Conservation (phyloP, 139 green algal genomes). For the Micractinium conductrix region DNA sequence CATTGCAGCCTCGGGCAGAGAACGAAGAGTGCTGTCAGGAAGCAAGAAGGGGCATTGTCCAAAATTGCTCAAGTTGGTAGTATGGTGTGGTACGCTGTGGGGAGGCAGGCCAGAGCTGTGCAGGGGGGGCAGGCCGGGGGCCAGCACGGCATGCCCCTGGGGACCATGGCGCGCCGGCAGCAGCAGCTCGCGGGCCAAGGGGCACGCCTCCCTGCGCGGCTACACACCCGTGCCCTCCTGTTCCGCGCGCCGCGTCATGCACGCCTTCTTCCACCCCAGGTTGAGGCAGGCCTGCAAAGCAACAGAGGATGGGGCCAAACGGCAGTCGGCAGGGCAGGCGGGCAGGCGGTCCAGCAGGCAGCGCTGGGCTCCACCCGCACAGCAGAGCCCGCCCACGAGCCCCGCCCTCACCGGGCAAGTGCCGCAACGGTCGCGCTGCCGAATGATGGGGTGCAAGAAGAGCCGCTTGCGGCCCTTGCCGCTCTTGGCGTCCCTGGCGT, state of each 20-base stretch:
- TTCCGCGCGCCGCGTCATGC: constrained; percentile 50
- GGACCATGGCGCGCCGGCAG: too few relatives aligned
- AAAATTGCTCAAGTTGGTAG: too few relatives aligned
- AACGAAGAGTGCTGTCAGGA: too few relatives aligned
- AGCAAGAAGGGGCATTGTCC: too few relatives aligned
- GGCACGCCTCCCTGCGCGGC: too few relatives aligned
- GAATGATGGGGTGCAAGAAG: constrained; percentile 21
- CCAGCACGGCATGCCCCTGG: too few relatives aligned
- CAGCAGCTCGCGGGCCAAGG: too few relatives aligned
- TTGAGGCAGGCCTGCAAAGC: constrained; percentile 52
- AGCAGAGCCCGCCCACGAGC: not conserved
- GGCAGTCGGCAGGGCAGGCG: not conserved
- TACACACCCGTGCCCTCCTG: constrained; percentile 21
- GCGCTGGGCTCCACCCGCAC: not conserved
- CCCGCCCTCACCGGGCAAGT: not conserved
- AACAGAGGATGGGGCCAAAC: too few relatives aligned
- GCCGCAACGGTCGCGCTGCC: constrained; percentile 19
- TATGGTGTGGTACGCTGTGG: too few relatives aligned
- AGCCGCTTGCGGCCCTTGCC: constrained; percentile 23
- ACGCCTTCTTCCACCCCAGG: constrained; percentile 58
- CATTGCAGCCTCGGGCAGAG: too few relatives aligned
- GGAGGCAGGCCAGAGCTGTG: too few relatives aligned
- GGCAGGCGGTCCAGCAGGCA: not conserved
- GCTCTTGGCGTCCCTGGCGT: constrained; percentile 31
- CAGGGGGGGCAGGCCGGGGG: too few relatives aligned